Evolutionary conservation across 2,329 filamentous ascomycete species (phyloP).

Genomic region (Colletotrichum abscissum): DNA sequence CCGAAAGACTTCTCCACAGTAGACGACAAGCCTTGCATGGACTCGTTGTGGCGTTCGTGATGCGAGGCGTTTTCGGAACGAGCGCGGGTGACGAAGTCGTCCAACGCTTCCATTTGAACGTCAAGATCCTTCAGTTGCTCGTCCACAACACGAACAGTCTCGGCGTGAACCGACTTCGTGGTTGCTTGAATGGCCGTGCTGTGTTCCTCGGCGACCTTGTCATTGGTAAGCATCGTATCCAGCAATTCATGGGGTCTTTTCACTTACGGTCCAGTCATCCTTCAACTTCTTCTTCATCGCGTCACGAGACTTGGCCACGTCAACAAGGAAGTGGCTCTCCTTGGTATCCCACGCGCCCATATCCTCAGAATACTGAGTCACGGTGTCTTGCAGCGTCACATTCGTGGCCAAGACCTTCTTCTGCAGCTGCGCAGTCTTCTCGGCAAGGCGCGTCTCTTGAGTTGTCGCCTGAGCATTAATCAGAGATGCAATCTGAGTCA

Average conservation of each 20-base stretch:
- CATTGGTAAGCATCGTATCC: constrained; percentile 42
- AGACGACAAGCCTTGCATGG: constrained; percentile 72
- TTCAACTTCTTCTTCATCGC: constrained; percentile 84
- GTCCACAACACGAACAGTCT: constrained; percentile 90
- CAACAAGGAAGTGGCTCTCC: constrained; percentile 76
- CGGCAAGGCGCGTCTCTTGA: constrained; percentile 78
- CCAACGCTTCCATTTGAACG: constrained; percentile 88
- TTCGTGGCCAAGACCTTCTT: constrained; percentile 74
- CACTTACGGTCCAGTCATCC: constrained; percentile 83
- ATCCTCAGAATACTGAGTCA: constrained; percentile 73
- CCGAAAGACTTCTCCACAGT: constrained; percentile 80
- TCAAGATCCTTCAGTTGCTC: constrained; percentile 89
- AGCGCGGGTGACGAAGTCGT: constrained; percentile 89
- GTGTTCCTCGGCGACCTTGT: constrained; percentile 78
- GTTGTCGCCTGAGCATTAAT: constrained; percentile 79
- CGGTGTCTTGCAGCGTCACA: constrained; percentile 71
- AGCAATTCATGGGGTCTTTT: constrained; percentile 65
- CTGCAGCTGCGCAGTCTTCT: constrained; percentile 71
- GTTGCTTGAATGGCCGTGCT: constrained; percentile 86
- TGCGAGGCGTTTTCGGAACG: constrained; percentile 83
- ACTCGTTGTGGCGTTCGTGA: constrained; percentile 75
- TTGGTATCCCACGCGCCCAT: constrained; percentile 81
- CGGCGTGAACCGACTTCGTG: constrained; percentile 88
- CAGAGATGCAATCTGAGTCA: constrained; percentile 81
- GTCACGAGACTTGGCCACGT: constrained; percentile 79